Conservation (phyloP, 805 yeast species). For the Sungouiella thailandica region DNA sequence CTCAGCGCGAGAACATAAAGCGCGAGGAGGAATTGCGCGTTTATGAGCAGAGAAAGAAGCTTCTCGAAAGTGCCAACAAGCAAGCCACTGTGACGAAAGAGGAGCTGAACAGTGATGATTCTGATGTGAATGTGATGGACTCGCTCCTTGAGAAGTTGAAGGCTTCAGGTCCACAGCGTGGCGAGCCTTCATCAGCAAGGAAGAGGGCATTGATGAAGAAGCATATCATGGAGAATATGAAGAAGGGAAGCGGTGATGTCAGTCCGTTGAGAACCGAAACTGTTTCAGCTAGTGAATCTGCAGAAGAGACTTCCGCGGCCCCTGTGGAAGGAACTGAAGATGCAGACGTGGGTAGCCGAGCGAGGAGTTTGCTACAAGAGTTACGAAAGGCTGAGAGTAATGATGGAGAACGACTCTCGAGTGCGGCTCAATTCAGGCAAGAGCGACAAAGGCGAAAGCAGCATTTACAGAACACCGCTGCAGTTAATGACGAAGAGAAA, state of each 20-base stretch:
- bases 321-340: conserved; percentile 15
- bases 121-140: conserved; percentile 68
- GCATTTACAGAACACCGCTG: not conserved
- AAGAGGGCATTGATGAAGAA: conserved; percentile 73
- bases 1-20: conserved; percentile 58
- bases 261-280: not conserved
- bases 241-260: conserved; percentile 3
- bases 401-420: conserved; percentile 3
- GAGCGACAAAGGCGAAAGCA: conserved; percentile 11
- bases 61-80: conserved; percentile 46
- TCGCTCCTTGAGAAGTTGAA: conserved; percentile 78
- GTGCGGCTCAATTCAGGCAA: conserved; percentile 13
- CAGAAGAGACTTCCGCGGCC: conserved; percentile 12
- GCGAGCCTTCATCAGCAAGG: conserved; percentile 76
- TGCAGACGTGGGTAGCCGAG: conserved; percentile 52
- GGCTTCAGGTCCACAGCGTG: conserved; percentile 75
- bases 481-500: conserved; percentile 1
- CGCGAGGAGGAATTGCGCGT: conserved; percentile 65
- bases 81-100: conserved; percentile 18
- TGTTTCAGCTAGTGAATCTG: not conserved
- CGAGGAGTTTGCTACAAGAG: conserved; percentile 58
- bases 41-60: conserved; percentile 70
- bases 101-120: conserved; percentile 32
- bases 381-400: conserved; percentile 33
- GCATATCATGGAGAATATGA: conserved; percentile 43